phyloP scores from a whole-genome alignment of 2,329 filamentous ascomycete genomes.

The Paraphoma sp. region DNA sequence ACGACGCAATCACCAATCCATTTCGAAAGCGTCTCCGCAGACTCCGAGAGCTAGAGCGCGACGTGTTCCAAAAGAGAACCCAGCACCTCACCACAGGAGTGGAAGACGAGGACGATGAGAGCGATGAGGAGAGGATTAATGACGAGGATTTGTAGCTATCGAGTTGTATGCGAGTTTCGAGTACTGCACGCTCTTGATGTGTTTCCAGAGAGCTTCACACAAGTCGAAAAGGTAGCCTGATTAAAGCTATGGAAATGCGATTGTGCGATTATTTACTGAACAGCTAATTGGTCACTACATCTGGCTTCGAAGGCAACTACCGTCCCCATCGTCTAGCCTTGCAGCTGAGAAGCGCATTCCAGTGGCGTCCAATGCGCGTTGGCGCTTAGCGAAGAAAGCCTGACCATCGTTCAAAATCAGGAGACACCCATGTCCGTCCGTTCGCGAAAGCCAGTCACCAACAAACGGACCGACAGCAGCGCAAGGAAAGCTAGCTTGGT shows the following conservation, averaged over 20 bases:
- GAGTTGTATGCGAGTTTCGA: too few species aligned
- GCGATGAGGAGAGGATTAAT: neutral
- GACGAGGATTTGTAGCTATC: neutral
- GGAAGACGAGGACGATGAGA: neutral
- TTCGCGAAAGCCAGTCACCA: neutral
- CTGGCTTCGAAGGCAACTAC: neutral
- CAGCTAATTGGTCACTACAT: too few species aligned
- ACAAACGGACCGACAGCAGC: too few species aligned
- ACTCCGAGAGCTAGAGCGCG: conserved; percentile 22
- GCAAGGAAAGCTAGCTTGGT: too few species aligned
- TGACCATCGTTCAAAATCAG: neutral
- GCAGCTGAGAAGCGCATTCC: neutral
- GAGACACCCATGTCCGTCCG: neutral
- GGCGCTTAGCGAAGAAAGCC: conserved; percentile 1
- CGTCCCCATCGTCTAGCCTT: neutral
- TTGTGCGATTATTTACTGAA: too few species aligned
- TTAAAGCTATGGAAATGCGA: too few species aligned
- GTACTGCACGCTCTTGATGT: too few species aligned
- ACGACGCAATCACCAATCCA: conserved; percentile 5
- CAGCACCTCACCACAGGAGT: neutral
- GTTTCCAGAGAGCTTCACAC: too few species aligned
- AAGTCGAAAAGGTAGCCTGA: too few species aligned
- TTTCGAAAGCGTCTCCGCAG: conserved; percentile 17
- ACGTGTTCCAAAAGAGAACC: conserved; percentile 16
- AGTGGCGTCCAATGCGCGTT: conserved; percentile 3